phyloP scores from a whole-genome alignment of 495 filamentous ascomycete genomes.

The Thozetella sp. region DNA sequence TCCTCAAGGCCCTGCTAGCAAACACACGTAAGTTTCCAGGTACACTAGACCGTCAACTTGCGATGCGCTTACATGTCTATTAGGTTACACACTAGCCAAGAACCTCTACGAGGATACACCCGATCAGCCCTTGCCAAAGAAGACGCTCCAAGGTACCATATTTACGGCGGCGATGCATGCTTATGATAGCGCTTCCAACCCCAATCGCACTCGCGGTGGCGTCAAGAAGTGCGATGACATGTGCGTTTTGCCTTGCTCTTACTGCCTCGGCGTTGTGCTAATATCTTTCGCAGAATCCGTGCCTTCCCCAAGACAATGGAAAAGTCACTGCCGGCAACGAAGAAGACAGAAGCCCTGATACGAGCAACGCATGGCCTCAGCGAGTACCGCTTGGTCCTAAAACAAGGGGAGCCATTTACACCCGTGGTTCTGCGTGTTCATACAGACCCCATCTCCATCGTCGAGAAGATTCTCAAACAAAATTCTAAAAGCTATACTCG shows the following conservation, averaged over 20 bases:
- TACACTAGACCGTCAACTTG: not conserved
- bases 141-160: slow-evolving; percentile 65
- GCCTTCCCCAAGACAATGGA: slow-evolving; percentile 68
- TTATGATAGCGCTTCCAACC: slow-evolving; percentile 91
- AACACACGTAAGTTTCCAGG: slow-evolving; percentile 57
- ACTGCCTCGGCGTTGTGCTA: no score
- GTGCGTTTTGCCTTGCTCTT: slow-evolving; percentile 45
- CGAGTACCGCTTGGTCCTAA: slow-evolving; percentile 84
- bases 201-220: slow-evolving; percentile 79
- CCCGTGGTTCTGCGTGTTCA: slow-evolving; percentile 89
- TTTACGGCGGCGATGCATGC: slow-evolving; percentile 67
- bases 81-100: slow-evolving; percentile 68
- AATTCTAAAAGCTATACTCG: slow-evolving; percentile 85
- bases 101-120: slow-evolving; percentile 67
- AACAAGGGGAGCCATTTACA: slow-evolving; percentile 89
- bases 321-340: slow-evolving; percentile 50
- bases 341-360: slow-evolving; percentile 69
- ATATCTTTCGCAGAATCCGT: slow-evolving; percentile 56
- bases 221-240: slow-evolving; percentile 84
- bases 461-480: slow-evolving; percentile 85
- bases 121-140: slow-evolving; percentile 48
- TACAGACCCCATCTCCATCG: slow-evolving; percentile 78
- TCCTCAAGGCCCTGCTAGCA: slow-evolving; percentile 73
- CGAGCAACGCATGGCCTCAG: slow-evolving; percentile 84
- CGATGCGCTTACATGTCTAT: slow-evolving; percentile 18